phyloP scores from a whole-genome alignment of 2,329 filamentous ascomycete species.

The Aspergillus amoenus region DNA sequence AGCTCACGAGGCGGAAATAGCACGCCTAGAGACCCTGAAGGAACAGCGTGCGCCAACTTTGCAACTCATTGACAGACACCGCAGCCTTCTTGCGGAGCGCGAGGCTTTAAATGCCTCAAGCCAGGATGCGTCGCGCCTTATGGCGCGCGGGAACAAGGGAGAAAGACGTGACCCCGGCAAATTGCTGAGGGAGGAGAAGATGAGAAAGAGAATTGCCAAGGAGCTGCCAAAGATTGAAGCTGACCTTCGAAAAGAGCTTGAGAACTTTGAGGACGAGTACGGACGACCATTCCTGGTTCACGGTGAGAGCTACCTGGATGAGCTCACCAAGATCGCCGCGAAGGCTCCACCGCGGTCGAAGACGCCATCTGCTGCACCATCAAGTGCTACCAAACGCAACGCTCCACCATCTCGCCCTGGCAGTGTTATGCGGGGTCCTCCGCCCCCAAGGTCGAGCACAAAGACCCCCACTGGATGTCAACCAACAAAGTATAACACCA shows the following conservation, averaged over 20 bases:
- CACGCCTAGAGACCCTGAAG: conserved; percentile 73
- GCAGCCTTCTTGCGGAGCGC: conserved; percentile 77
- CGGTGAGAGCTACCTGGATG: conserved; percentile 85
- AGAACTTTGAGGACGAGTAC: conserved; percentile 90
- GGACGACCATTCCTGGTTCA: conserved; percentile 90
- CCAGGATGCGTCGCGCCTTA: conserved; percentile 89
- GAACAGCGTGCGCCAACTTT: conserved; percentile 86
- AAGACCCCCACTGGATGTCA: conserved; percentile 48
- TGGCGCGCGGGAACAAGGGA: conserved; percentile 87
- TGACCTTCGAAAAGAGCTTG: conserved; percentile 79
- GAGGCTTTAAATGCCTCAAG: conserved; percentile 86
- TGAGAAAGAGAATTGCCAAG: conserved; percentile 95
- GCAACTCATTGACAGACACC: conserved; percentile 78
- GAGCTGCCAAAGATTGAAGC: conserved; percentile 88
- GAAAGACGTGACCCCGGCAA: conserved; percentile 94
- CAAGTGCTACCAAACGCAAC: conserved; percentile 19
- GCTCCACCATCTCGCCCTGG: conserved; percentile 29
- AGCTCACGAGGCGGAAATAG: conserved; percentile 89
- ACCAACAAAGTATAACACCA: conserved; percentile 42
- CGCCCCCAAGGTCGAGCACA: conserved; percentile 44
- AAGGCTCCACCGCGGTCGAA: conserved; percentile 62
- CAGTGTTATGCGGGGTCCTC: conserved; percentile 33
- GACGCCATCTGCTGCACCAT: conserved; percentile 40
- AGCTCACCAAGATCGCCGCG: conserved; percentile 65
- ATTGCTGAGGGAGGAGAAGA: conserved; percentile 93